Evolutionary conservation across 2,329 filamentous ascomycete species (phyloP), one percentile per base, ranked within the genome.

Genomic region (Arthrinium puccinioides): DNA sequence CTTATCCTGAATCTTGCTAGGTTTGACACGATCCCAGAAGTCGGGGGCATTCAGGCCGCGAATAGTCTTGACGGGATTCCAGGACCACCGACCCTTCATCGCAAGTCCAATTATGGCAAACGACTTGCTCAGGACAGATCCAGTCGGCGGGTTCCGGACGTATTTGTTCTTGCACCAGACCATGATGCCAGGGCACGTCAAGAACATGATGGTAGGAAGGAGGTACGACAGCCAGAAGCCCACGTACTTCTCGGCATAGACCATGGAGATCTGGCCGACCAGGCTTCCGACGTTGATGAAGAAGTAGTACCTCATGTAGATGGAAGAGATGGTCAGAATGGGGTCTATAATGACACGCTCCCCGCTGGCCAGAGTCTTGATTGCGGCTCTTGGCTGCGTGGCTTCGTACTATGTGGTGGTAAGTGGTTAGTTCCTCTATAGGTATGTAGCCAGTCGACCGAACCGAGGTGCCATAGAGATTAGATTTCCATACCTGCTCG

Each of bases 221-320:
- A 82, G 57, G 62, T 70, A 87, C 1, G 82, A 70, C 13, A 84
- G 69, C 79, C 79, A 87, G 66, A 84, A 87, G 6, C 83, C 82
- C 32, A 86, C 71, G 44, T 84, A 84, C 55, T 82, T 81, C 59
- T 87, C 84, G 3, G 81, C 76, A 52, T 84, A 87, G 25, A 78
- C 78, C 76, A 82, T 86, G 52, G 63, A 67, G 41, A 82, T 69
- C 58, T 80, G 78, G 33, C 70, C 76, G 31, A 67, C 49, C 32
- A 80, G 63, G 24, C 78, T 73, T 24, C 82, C 83, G 9, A 82
- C 53, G 53, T 85, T 85, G 62, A 84, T 80, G 52, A 80, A 73
- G 37, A 82, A 63, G 58, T 84, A 85, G 55, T 83, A 85, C 58
- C 70, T 74, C 43, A 74, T 65, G 52, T 73, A 79, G 42, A 79